These are phyloP conservation scores for Mortierella sp. DNA, from an alignment of 371 early-diverging fungal genomes.

Conservation along the genomic window DNA sequence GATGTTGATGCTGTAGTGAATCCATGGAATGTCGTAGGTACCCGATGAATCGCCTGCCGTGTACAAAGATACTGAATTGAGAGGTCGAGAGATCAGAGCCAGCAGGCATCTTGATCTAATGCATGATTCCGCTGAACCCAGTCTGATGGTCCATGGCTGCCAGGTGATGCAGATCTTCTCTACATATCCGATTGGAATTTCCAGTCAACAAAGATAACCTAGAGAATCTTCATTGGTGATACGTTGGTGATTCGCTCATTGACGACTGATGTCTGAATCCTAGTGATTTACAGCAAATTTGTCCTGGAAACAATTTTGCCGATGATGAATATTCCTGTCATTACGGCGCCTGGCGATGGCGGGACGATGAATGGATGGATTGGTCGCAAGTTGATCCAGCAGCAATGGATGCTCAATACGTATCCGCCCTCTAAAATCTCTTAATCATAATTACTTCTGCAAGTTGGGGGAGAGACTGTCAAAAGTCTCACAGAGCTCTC, in stretches of 20 bases:
- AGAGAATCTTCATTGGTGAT: neutral
- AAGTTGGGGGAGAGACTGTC: conserved; percentile 32
- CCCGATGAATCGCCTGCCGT: neutral
- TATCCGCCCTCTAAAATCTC: conserved; percentile 7
- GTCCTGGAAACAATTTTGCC: neutral
- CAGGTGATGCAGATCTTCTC: neutral
- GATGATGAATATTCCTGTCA: neutral
- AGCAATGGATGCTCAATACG: neutral
- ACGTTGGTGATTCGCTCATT: too few relatives aligned
- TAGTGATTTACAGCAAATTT: neutral
- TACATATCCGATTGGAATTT: neutral
- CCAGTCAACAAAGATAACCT: neutral
- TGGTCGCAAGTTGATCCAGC: neutral
- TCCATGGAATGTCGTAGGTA: neutral
- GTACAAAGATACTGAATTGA: neutral
- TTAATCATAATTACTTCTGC: conserved; percentile 29
- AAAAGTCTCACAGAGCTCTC: conserved; percentile 17
- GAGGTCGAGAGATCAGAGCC: neutral
- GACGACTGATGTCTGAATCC: neutral
- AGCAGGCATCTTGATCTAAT: neutral
- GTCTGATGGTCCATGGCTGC: neutral
- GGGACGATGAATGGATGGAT: conserved; percentile 17
- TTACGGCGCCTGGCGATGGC: neutral
- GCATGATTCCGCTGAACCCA: neutral
- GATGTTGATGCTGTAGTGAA: neutral